Conservation (phyloP, 257 asterid genomes). For the Apocynum venetum region DNA sequence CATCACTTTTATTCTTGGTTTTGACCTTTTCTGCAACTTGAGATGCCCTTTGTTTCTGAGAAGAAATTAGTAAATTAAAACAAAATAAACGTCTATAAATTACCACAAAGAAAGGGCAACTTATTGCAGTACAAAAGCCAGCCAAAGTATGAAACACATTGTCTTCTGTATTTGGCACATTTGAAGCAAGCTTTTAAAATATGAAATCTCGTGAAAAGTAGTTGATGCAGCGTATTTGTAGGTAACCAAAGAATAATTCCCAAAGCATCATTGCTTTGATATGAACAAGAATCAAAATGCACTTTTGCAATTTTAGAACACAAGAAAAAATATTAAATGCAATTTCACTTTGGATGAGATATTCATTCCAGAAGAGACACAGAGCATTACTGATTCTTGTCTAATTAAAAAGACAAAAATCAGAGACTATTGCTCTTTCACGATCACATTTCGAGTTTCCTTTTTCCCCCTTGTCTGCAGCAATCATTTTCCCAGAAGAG, state of each 20-base stretch:
- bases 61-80: slow-evolving; percentile 14
- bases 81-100: neutral
- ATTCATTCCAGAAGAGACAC: neutral
- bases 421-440: neutral
- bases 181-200: neutral
- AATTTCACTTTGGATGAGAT: neutral
- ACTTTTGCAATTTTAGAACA: neutral
- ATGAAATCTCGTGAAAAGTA: neutral
- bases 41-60: slow-evolving; percentile 49
- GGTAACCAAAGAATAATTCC: neutral
- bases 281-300: neutral
- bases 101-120: slow-evolving; percentile 1
- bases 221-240: neutral
- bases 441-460: neutral
- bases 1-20: slow-evolving; percentile 31
- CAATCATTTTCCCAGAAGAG: neutral
- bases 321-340: neutral
- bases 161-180: too few species aligned
- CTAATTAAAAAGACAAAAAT: neutral
- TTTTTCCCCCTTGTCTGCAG: neutral
- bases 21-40: slow-evolving; percentile 53
- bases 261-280: neutral
- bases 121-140: neutral
- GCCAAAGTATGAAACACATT: neutral
- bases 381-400: neutral